phyloP scores from a whole-genome alignment of 805 yeast genomes.

The Priceomyces castillae region DNA sequence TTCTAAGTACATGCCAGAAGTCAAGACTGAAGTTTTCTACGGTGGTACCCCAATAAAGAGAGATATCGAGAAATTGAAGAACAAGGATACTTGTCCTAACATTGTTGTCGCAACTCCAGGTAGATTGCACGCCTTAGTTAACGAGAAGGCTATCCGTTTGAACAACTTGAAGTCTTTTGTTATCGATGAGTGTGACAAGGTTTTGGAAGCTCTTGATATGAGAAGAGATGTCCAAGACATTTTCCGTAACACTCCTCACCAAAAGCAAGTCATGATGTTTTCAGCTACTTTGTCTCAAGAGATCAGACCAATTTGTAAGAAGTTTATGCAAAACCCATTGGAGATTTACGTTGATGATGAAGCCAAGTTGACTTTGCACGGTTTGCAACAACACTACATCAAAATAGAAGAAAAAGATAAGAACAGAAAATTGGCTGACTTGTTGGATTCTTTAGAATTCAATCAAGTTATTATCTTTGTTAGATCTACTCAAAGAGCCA shows the following conservation, averaged over 20 bases:
- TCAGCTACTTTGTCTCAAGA: conserved; percentile 94
- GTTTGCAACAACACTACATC: conserved; percentile 93
- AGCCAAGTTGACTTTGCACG: conserved; percentile 94
- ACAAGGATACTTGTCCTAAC: conserved; percentile 93
- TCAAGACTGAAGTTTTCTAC: conserved; percentile 92
- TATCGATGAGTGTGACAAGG: conserved; percentile 98
- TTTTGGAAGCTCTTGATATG: conserved; percentile 87
- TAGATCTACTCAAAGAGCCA: conserved; percentile 86
- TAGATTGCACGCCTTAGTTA: conserved; percentile 89
- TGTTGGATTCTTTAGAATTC: conserved; percentile 91
- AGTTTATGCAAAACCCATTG: conserved; percentile 96
- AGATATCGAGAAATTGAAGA: conserved; percentile 84
- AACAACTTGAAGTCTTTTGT: conserved; percentile 91
- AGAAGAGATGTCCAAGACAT: conserved; percentile 98
- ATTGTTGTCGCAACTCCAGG: conserved; percentile 98
- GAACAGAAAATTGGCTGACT: conserved; percentile 87
- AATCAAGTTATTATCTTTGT: conserved; percentile 98
- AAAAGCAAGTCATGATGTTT: conserved; percentile 99
- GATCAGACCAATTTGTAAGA: conserved; percentile 94
- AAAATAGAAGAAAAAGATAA: conserved; percentile 88
- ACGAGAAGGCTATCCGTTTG: conserved; percentile 84
- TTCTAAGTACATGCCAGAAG: conserved; percentile 98
- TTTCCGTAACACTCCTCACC: conserved; percentile 96
- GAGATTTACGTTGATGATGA: conserved; percentile 98
- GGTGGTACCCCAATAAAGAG: conserved; percentile 89